A percentile compares a stretch with the other conserved stretches of the same genome.
Conservation (phyloP, 306 rosid species). For the Lablab purpureus region DNA sequence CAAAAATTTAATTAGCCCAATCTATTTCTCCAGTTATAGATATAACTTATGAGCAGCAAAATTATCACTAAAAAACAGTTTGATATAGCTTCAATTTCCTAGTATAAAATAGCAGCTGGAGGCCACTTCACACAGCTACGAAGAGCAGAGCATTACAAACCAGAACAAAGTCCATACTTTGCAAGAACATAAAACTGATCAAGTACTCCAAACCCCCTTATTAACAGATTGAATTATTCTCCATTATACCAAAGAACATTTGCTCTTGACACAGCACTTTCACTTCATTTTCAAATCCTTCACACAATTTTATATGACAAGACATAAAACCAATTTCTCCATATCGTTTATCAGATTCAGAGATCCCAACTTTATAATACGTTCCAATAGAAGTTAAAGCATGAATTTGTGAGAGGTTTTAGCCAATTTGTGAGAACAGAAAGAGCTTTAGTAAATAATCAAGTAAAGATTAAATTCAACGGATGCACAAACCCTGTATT, state of each 20-base stretch:
- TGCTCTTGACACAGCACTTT: neutral
- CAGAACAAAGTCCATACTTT: neutral
- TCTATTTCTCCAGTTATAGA: neutral
- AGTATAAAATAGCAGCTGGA: neutral
- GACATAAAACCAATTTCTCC: neutral
- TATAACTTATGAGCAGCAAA: neutral
- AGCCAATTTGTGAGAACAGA: neutral
- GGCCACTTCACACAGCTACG: too few species aligned
- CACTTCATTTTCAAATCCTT: neutral
- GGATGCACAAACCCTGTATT: neutral
- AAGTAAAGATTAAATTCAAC: neutral
- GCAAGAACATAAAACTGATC: neutral
- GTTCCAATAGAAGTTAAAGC: neutral
- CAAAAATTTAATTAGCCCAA: neutral
- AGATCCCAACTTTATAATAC: neutral
- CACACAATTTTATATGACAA: neutral
- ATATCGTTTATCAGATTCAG: neutral
- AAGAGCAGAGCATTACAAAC: neutral
- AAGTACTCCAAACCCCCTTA: too few species aligned
- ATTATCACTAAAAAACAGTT: neutral
- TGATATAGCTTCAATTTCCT: neutral
- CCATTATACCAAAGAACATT: too few species aligned
- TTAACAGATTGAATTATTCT: too few species aligned
- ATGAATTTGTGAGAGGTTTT: neutral
- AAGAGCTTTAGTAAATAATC: too few species aligned